Conservation (phyloP, 768 basidiomycete genomes). For the Asterophora parasitica region DNA sequence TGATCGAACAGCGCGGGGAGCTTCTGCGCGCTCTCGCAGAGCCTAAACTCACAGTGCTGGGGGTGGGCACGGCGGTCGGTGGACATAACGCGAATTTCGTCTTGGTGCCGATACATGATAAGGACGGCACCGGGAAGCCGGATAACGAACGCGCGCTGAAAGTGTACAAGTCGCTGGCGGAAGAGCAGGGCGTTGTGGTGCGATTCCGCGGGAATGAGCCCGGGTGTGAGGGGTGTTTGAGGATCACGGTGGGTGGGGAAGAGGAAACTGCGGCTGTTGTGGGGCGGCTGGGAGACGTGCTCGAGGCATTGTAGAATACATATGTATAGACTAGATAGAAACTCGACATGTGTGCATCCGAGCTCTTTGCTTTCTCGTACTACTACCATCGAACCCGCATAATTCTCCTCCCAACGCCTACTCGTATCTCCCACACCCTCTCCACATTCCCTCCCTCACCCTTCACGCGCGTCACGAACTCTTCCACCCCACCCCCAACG, state of each 20-base stretch:
- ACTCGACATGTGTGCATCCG: too few species aligned
- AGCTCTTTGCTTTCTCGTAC: too few species aligned
- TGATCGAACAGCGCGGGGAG: conserved; percentile 51
- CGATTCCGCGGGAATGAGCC: conserved; percentile 81
- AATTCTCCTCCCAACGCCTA: conserved; percentile 73
- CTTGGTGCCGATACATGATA: conserved; percentile 67
- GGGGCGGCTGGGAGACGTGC: conserved; percentile 44
- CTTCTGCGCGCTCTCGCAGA: conserved; percentile 48
- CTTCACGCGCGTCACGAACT: conserved; percentile 60
- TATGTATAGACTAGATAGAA: too few species aligned
- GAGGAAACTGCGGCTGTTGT: conserved; percentile 70
- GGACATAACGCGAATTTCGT: conserved; percentile 90
- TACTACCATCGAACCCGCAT: conserved; percentile 53
- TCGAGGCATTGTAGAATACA: conserved; percentile 29
- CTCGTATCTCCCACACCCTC: conserved; percentile 58
- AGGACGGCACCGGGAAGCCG: conserved; percentile 33
- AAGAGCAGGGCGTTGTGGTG: conserved; percentile 83
- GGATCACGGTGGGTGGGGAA: conserved; percentile 85
- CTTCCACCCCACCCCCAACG: conserved; percentile 82
- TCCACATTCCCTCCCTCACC: conserved; percentile 40
- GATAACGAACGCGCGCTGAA: conserved; percentile 58
- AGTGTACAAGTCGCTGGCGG: conserved; percentile 81
- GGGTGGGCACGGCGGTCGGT: conserved; percentile 68
- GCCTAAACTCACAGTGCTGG: conserved; percentile 36
- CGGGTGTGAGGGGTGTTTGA: conserved; percentile 82